Conservation (phyloP, 768 basidiomycete genomes). For the Lactifluus piperatus region DNA sequence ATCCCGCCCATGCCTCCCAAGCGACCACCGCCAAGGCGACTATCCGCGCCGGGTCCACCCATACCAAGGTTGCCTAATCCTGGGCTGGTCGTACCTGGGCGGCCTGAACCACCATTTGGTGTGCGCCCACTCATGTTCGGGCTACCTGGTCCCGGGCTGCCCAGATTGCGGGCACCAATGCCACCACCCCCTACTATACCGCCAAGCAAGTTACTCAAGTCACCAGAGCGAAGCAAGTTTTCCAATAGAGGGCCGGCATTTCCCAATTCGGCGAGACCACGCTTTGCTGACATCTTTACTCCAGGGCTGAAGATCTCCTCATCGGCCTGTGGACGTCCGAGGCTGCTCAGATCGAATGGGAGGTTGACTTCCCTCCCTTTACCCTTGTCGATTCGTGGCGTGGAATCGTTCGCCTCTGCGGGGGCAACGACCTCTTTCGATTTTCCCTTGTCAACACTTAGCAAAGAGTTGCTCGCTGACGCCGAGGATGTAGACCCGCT, state of each 20-base stretch:
- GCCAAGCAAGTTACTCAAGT: not conserved
- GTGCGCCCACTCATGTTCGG: not conserved
- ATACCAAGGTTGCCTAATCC: not conserved
- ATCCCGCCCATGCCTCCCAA: not conserved
- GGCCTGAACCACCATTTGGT: not conserved
- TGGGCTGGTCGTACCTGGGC: not conserved
- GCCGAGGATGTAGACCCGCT: not conserved
- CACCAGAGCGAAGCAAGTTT: not conserved
- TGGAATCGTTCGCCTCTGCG: not conserved
- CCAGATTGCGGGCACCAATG: not conserved
- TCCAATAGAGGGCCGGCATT: not conserved
- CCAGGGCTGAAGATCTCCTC: conserved; percentile 11
- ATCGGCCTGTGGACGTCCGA: not conserved
- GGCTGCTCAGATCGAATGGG: not conserved
- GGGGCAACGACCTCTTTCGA: not conserved
- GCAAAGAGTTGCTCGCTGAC: not conserved
- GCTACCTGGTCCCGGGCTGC: not conserved
- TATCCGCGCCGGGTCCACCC: not conserved
- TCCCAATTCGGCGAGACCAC: not conserved
- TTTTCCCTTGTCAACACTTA: not conserved
- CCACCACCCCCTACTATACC: not conserved
- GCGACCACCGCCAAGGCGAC: not conserved
- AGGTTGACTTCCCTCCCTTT: not conserved
- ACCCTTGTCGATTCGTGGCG: not conserved
- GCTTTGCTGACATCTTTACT: not conserved